Conservation (phyloP, 371 early-diverging fungal genomes). For the Saksenaea oblongispora region DNA sequence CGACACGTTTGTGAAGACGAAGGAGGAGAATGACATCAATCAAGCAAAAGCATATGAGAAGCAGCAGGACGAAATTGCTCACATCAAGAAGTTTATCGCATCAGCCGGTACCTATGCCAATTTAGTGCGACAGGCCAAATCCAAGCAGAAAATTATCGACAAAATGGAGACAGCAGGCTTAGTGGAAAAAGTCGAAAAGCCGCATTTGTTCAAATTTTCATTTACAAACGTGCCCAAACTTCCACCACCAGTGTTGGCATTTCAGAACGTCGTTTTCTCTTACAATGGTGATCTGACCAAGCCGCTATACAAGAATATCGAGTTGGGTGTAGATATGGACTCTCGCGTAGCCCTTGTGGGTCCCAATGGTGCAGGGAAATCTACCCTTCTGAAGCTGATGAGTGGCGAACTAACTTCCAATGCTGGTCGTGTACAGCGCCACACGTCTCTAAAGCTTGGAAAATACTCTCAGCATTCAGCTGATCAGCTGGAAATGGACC, state of each 20-base stretch:
- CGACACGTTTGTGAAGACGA: conserved; percentile 94
- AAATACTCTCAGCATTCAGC: conserved; percentile 97
- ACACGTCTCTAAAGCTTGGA: conserved; percentile 90
- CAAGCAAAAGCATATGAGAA: conserved; percentile 97
- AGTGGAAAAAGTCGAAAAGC: conserved; percentile 87
- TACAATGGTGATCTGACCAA: conserved; percentile 84
- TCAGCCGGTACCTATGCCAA: conserved; percentile 99
- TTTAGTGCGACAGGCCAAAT: conserved; percentile 97
- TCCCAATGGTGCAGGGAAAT: conserved; percentile 94
- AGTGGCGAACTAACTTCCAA: conserved; percentile 84
- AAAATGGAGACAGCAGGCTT: conserved; percentile 99
- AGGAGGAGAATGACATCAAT: conserved; percentile 91
- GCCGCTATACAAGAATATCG: conserved; percentile 86
- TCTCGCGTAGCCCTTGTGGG: conserved; percentile 92
- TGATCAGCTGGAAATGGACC: conserved; percentile 89
- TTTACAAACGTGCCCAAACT: conserved; percentile 88
- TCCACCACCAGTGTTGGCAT: conserved; percentile 97
- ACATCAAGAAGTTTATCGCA: conserved; percentile 98
- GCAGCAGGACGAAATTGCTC: conserved; percentile 98
- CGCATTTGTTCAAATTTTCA: conserved; percentile 78
- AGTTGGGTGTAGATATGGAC: conserved; percentile 96
- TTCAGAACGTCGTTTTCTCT: conserved; percentile 90
- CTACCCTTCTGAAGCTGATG: conserved; percentile 94
- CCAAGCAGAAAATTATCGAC: conserved; percentile 98
- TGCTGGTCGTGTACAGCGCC: conserved; percentile 85